Conservation (phyloP, 1,284 basidiomycete species). For the Caloboletus firmus region DNA sequence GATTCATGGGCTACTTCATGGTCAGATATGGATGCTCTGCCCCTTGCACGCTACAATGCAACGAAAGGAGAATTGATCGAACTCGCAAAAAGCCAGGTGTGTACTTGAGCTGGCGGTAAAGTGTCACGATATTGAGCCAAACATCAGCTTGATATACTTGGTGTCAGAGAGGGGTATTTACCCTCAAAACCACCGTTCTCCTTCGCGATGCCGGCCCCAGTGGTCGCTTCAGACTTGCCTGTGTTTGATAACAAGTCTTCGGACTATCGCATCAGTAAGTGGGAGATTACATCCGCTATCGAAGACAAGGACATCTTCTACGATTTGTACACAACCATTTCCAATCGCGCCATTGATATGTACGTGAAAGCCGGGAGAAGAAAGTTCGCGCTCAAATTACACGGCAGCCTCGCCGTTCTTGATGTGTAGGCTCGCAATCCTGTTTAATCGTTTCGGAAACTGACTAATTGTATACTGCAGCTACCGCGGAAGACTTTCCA, state of each 20-base stretch:
- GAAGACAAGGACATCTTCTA: constrained; percentile 63
- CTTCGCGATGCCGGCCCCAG: constrained; percentile 35
- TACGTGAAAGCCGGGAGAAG: constrained; percentile 79
- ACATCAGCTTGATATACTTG: constrained; percentile 77
- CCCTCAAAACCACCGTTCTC: constrained; percentile 74
- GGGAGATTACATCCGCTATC: constrained; percentile 65
- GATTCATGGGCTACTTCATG: constrained; percentile 66
- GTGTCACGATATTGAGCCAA: constrained; percentile 13
- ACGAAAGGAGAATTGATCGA: constrained; percentile 83
- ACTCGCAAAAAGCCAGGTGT: constrained; percentile 77
- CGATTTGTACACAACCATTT: constrained; percentile 69
- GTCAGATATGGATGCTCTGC: constrained; percentile 45
- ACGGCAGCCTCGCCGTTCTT: constrained; percentile 81
- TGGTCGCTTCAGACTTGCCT: constrained; percentile 16
- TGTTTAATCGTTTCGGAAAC: constrained; percentile 8
- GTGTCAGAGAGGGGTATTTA: constrained; percentile 69
- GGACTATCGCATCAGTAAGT: constrained; percentile 53
- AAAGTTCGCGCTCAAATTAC: constrained; percentile 82
- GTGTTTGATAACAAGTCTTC: constrained; percentile 30
- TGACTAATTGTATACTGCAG: constrained; percentile 40
- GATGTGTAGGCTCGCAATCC: constrained; percentile 63
- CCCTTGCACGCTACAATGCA: constrained; percentile 55
- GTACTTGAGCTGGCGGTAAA: constrained; percentile 11
- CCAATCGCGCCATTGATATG: constrained; percentile 79
- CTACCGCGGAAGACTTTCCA: constrained; percentile 59